These are phyloP conservation scores for Podospora fimiseda DNA, from an alignment of 495 filamentous ascomycete species.

Conservation along the genomic window DNA sequence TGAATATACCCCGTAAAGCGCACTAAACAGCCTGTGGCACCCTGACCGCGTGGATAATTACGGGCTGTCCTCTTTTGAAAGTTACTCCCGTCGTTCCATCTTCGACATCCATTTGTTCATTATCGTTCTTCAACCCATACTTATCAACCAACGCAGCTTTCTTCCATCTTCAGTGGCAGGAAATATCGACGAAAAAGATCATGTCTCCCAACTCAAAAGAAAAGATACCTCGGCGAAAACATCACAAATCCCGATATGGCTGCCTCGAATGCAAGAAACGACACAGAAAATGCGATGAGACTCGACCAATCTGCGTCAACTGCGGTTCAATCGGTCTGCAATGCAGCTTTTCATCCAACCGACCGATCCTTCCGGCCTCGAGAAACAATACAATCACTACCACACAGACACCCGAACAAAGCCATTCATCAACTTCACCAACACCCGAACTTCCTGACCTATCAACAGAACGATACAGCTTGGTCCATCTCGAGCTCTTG, in stretches of 20 bases:
- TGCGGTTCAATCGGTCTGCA: conserved; percentile 18
- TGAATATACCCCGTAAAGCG: too few relatives aligned
- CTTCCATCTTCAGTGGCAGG: too few relatives aligned
- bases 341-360: conserved; percentile 20
- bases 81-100: too few relatives aligned
- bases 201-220: background rate
- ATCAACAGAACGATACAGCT: conserved; percentile 13
- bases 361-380: background rate
- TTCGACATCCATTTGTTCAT: too few relatives aligned
- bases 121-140: too few relatives aligned
- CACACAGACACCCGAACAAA: too few relatives aligned
- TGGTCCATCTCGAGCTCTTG: conserved; percentile 27
- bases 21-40: too few relatives aligned
- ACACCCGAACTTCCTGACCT: background rate
- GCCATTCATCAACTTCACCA: background rate
- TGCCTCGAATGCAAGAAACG: conserved; percentile 28
- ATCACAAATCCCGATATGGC: conserved; percentile 19
- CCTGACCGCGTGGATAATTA: too few relatives aligned
- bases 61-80: too few relatives aligned
- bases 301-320: conserved; percentile 21
- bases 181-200: too few relatives aligned
- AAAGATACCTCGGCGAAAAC: conserved; percentile 15
- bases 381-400: background rate
- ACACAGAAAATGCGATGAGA: conserved; percentile 30
- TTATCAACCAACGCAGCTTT: background rate